Percentiles rank a stretch among this genome's conserved stretches.
Conservation (phyloP, 2,329 filamentous ascomycete species). For the Colletotrichum cuscutae region DNA sequence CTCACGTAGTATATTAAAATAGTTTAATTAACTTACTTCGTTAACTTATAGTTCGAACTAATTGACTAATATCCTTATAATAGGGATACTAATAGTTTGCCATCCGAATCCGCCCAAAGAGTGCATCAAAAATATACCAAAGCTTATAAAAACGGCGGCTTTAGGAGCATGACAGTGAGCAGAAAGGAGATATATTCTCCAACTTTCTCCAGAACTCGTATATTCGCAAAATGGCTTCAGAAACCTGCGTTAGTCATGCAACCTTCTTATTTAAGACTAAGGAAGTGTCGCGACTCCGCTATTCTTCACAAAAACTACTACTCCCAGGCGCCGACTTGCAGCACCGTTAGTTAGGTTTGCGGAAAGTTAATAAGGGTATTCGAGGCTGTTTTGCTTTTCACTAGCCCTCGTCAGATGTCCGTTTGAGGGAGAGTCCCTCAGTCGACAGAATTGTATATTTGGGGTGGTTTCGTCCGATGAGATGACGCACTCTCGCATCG, state of each 20-base stretch:
- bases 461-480: conserved; percentile 11
- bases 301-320: neutral
- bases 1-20: no score
- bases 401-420: neutral
- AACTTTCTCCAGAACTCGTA: no score
- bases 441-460: neutral
- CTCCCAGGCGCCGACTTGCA: neutral
- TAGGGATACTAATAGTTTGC: no score
- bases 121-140: neutral
- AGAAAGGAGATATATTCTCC: neutral
- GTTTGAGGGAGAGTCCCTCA: neutral
- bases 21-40: no score
- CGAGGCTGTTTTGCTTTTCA: neutral
- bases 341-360: neutral
- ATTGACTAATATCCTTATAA: no score
- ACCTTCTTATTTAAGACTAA: neutral
- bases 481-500: neutral
- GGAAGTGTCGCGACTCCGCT: neutral
- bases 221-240: neutral
- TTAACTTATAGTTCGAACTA: no score
- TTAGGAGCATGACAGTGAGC: neutral
- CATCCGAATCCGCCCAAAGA: neutral
- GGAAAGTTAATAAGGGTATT: neutral
- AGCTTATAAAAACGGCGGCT: neutral
- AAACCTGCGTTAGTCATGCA: neutral